A percentile compares a stretch with the other conserved stretches of the same genome.
phyloP scores from a whole-genome alignment of 805 yeast genomes.

The Ogataea populi-albae region DNA sequence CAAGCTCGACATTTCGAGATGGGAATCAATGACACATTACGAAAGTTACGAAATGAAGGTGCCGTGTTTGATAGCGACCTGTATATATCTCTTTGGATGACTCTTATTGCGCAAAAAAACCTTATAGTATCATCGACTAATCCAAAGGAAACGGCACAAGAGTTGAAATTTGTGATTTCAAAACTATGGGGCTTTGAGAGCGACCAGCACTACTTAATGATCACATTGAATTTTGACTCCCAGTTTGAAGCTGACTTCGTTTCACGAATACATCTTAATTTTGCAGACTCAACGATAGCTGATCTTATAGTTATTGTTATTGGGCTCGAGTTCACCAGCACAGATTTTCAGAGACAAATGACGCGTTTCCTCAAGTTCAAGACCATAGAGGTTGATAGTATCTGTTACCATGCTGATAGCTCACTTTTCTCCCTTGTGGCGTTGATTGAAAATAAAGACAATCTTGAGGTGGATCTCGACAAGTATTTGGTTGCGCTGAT shows the following conservation, averaged over 20 bases:
- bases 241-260: conserved; percentile 7
- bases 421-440: conserved; percentile 22
- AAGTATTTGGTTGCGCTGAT: conserved; percentile 24
- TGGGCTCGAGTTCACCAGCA: conserved; percentile 12
- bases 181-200: conserved; percentile 14
- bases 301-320: conserved; percentile 3
- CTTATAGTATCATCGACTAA: conserved; percentile 25
- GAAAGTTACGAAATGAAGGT: conserved; percentile 3
- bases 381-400: conserved; percentile 1
- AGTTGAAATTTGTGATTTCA: conserved; percentile 12
- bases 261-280: conserved; percentile 2
- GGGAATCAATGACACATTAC: conserved; percentile 1
- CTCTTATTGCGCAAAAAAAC: conserved; percentile 27
- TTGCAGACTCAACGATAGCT: conserved; percentile 4
- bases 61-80: conserved; percentile 18
- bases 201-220: not conserved
- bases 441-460: conserved; percentile 17
- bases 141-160: conserved; percentile 12
- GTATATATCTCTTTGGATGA: conserved; percentile 22
- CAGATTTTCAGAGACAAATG: conserved; percentile 10
- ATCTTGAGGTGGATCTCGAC: conserved; percentile 18
- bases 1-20: no score
- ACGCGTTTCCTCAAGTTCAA: conserved; percentile 3
- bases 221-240: conserved; percentile 6
- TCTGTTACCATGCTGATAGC: conserved; percentile 6